These are phyloP conservation scores for Calocybe gambosa DNA, from an alignment of 1,284 basidiomycete species.

Conservation along the genomic window DNA sequence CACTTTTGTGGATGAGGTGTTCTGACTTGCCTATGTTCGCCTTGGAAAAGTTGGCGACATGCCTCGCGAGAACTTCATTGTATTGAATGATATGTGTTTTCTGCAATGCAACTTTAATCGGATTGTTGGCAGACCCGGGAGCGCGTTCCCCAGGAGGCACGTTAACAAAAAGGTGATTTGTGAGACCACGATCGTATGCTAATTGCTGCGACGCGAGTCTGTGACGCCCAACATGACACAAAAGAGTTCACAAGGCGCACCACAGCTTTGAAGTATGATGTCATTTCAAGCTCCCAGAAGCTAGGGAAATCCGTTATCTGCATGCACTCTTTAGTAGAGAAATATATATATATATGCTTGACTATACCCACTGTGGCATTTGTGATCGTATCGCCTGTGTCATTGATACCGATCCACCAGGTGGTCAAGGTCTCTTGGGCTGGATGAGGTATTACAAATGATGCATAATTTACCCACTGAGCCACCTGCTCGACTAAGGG, in stretches of 20 bases:
- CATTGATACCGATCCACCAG: slow-evolving; percentile 60
- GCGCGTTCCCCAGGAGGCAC: slow-evolving; percentile 47
- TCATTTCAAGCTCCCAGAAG: slow-evolving; percentile 48
- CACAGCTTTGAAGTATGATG: slow-evolving; percentile 46
- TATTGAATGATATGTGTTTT: slow-evolving; percentile 35
- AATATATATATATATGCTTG: too few species aligned
- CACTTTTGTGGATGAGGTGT: not conserved
- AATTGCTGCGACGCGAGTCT: slow-evolving; percentile 26
- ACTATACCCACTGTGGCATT: slow-evolving; percentile 34
- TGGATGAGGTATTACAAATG: slow-evolving; percentile 39
- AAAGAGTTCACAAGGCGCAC: slow-evolving; percentile 25
- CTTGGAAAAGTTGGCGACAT: slow-evolving; percentile 29
- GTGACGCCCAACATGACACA: not conserved
- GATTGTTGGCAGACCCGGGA: slow-evolving; percentile 29
- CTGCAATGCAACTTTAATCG: slow-evolving; percentile 27
- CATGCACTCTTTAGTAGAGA: not conserved
- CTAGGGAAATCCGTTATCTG: slow-evolving; percentile 34
- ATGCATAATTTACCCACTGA: slow-evolving; percentile 41
- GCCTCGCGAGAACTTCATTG: slow-evolving; percentile 34
- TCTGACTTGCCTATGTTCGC: slow-evolving; percentile 26
- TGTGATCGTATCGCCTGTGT: slow-evolving; percentile 44
- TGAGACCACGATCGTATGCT: slow-evolving; percentile 36
- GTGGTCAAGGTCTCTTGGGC: slow-evolving; percentile 36
- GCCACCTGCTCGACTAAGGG: slow-evolving; percentile 45
- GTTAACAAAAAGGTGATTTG: slow-evolving; percentile 47